Evolutionary conservation across 1,139 yeast genomes (phyloP), one percentile per base, ranked within the genome.

Genomic region (Blastobotrys illinoisensis): DNA sequence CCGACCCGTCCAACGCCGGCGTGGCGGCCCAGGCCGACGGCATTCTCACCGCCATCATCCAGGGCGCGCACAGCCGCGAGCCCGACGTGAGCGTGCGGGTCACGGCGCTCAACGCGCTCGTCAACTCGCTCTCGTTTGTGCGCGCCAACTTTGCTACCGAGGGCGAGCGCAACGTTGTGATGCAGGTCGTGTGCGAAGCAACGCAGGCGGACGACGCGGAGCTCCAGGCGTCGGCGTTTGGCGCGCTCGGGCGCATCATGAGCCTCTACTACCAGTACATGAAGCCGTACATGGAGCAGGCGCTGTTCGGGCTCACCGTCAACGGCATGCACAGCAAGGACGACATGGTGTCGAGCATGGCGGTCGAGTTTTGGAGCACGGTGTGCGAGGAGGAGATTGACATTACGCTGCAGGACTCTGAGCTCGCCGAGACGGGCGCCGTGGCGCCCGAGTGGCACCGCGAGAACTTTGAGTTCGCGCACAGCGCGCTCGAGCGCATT

Each of bases 151-250:
- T 93, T 76, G 90, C 84, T 64, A 81, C 87, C 58, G 98, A 93
- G 68, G 95, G 95, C 58, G 99, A 93, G 76, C 82, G 99, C 68
- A 90, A 93, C 71, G 91, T 87, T 72, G 87, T 93, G 68, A 93
- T 93, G 99, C 97, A 90, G 75, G 98, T 93, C 51, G 97, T 93
- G 11, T 93, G 99, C 74, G 99, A 93, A 72, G 97, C 98, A 19
- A 91, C 99, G 18, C 97, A 93, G 71, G 88, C 96, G 26, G 81
- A 81, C 52, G 88, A 87, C 66, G 74, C 79, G 49, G 95, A 87
- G 64, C 77, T 93, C 59, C 97, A 91, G 73, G 93, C 96, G 11
- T 87, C 96, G 50, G 97, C 98, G 0, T 93, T 89, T 73, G 99
- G 97, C 55, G 95, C 97, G 67, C 79, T 93, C 58, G 95, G 97